Percentiles rank a stretch among this genome's conserved stretches.
Evolutionary conservation across 1,284 basidiomycete species (phyloP).

Genomic region (Apiotrichum brassicae): DNA sequence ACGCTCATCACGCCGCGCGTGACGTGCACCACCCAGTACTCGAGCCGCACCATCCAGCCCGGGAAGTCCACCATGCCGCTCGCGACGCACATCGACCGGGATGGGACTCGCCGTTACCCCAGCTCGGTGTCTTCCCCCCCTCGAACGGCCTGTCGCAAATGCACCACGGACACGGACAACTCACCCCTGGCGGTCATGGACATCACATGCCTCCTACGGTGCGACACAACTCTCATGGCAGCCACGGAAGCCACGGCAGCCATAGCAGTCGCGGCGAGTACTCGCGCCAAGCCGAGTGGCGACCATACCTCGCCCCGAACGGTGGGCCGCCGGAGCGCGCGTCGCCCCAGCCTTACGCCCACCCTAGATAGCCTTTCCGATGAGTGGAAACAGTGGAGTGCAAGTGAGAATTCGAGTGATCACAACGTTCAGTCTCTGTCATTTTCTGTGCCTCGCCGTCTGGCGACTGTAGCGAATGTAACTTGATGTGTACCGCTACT

Average conservation of each 20-base stretch:
- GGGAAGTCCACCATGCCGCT: not conserved
- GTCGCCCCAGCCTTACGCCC: slow-evolving; percentile 8
- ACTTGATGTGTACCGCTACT: not conserved
- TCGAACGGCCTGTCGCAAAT: not conserved
- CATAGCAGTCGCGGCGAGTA: slow-evolving; percentile 7
- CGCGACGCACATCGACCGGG: not conserved
- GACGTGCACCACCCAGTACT: slow-evolving; percentile 1
- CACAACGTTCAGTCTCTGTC: too few species aligned
- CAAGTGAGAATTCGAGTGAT: not conserved
- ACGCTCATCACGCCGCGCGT: too few species aligned
- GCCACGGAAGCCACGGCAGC: slow-evolving; percentile 1
- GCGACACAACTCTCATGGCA: slow-evolving; percentile 1
- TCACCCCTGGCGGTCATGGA: not conserved
- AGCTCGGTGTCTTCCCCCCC: slow-evolving; percentile 13
- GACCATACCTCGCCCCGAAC: slow-evolving; percentile 13
- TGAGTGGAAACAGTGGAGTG: not conserved
- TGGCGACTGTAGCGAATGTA: not conserved
- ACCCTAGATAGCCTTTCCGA: slow-evolving; percentile 1
- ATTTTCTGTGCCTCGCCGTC: not conserved
- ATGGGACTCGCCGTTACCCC: slow-evolving; percentile 8
- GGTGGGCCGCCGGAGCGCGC: slow-evolving; percentile 1
- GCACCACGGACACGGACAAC: not conserved
- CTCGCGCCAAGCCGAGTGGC: slow-evolving; percentile 10
- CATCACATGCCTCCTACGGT: not conserved
- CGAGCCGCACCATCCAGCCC: not conserved